A percentile compares a stretch with the other conserved stretches of the same genome.
Conservation (phyloP, 352 stramenopile species). For the Pythium sp. region DNA sequence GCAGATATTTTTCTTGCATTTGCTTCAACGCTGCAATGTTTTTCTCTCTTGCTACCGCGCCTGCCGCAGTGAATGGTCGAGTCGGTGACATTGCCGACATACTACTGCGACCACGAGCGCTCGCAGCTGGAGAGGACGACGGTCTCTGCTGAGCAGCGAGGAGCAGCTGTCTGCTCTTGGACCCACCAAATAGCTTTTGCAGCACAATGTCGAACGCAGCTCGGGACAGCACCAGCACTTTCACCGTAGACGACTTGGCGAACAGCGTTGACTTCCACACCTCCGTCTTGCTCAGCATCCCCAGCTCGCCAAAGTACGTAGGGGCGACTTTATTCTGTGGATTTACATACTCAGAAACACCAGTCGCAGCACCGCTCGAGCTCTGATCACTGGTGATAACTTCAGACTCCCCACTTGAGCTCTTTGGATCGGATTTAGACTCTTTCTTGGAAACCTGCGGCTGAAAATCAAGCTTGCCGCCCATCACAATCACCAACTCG, state of each 20-base stretch:
- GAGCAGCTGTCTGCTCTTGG: constrained; percentile 25
- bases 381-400: not conserved
- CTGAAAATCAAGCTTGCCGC: constrained; percentile 26
- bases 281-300: constrained; percentile 41
- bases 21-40: constrained; percentile 31
- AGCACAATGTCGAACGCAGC: constrained; percentile 40
- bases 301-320: constrained; percentile 40
- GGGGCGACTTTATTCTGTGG: constrained; percentile 10
- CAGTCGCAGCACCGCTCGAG: not conserved
- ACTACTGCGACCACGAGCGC: constrained; percentile 1
- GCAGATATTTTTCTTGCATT: constrained; percentile 20
- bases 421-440: not conserved
- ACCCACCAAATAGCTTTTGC: constrained; percentile 34
- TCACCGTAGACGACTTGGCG: constrained; percentile 19
- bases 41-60: constrained; percentile 20
- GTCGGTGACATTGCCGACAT: constrained; percentile 13
- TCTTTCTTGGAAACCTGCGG: not conserved
- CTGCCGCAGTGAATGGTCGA: constrained; percentile 26
- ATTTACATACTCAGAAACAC: not conserved
- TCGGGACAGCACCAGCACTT: constrained; percentile 29
- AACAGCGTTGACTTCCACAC: constrained; percentile 36
- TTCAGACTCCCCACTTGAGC: not conserved
- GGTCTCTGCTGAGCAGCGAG: constrained; percentile 22
- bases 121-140: constrained; percentile 35
- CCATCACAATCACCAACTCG: constrained; percentile 39